Evolutionary conservation across 2,329 filamentous ascomycete genomes (phyloP), one percentile per base, ranked within the genome.

Genomic region (Westerdykella aurantiaca): DNA sequence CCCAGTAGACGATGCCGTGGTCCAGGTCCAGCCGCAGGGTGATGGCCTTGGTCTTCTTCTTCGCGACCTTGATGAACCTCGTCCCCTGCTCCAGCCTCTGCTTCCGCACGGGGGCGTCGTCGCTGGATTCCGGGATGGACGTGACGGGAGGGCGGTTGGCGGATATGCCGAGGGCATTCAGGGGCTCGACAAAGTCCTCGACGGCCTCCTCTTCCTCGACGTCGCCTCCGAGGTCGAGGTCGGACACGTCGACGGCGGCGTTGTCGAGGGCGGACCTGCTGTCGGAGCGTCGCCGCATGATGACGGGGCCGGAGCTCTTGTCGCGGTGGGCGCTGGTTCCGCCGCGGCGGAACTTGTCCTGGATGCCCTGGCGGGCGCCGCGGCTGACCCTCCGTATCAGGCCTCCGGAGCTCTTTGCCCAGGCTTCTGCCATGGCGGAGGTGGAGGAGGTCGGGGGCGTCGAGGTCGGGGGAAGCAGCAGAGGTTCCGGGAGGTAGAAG

Each of bases 321-420:
- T 96, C 89, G 34, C 90, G 82, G 63, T 85, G 88, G 5, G 69
- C 63, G 48, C 83, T 81, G 1, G 83, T 83, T 2, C 87, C 89
- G 13, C 88, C 94, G 49, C 85, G 83, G 48, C 90, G 79, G 50
- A 89, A 81, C 47, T 83, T 78, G 33, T 63, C 82, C 64, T 74
- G 84, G 69, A 77, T 83, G 67, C 80, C 83, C 38, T 81, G 81
- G 11, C 25, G 25, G 5, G 89, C 88, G 49, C 85, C 82, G 56
- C 86, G 87, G 25, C 93, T 97, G 17, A 96, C 73, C 50, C 90
- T 81, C 50, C 93, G 82, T 53, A 97, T 94, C 44, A 97, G 69
- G 39, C 77, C 78, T 18, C 17, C 33, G 3, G 83, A 78, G 31
- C 77, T 79, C 57, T 81, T 80, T 59, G 74, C 77, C 18, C 73